Base-by-base conservation (phyloP, 2,329 filamentous ascomycete genomes). In the Nannizziopsis arthrosporioides region DNA sequence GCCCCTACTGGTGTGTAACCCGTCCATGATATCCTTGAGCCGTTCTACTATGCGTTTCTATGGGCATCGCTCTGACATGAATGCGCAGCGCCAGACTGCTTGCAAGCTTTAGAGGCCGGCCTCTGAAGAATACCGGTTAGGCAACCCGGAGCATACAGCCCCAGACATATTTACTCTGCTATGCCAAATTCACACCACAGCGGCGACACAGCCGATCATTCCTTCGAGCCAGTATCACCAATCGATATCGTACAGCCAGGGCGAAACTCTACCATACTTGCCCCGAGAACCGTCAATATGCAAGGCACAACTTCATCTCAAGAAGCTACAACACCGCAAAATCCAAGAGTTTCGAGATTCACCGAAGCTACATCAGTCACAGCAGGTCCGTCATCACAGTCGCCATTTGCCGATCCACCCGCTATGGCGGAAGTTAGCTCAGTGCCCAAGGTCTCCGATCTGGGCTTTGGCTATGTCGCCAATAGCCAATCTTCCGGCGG, bases 391-490 rank as follows among this genome's bases (percentile, higher is more conserved):
- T 61, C 66, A 37, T 44, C 47, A 14, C 58, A 59, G 45, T 71
- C 70, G n/a, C 73, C 74, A 5, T 77, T 78, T 57, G 65, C 68
- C 53, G 72, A 78, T 50, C 73, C 73, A 45, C 63, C 68, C 10
- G 57, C 47, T n/a, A 63, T 58, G 51, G 56, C 71, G 53, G 53
- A 68, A 72, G 22, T 71, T 73, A 60, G 65, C 81, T 47, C 82
- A 87, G 62, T 67, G 34, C 74, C 59, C 34, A 63, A 65, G 50
- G 84, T 89, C 30, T 85, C 82, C 51, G 88, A 94, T 69, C 78
- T 94, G 55, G 89, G 89, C 56, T 95, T 96, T 66, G 88, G 89
- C 64, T 95, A 94, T 70, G 84, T 95, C 62, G 75, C 72, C 54
- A 65, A 78, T 58, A 74, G 74, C 57, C 69, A 73, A 53, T 63